phyloP scores from a whole-genome alignment of 257 asterid species.

The Przewalskia tangutica region DNA sequence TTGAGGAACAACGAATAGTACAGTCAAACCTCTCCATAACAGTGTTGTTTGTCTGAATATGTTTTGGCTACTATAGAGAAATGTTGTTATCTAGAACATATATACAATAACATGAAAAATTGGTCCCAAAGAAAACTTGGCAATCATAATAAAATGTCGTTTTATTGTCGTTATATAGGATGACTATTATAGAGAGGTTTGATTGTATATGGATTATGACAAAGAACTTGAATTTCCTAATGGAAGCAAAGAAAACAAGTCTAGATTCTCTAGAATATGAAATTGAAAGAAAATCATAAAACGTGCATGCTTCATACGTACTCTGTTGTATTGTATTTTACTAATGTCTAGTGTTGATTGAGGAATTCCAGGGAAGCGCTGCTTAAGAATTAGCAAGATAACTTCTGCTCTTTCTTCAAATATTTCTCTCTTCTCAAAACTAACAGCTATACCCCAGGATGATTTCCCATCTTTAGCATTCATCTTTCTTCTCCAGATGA shows the following conservation, averaged over 20 bases:
- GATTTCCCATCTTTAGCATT: slow-evolving; percentile 65
- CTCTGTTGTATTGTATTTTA: slow-evolving; percentile 71
- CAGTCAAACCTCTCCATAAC: no score
- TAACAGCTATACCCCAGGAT: slow-evolving; percentile 71
- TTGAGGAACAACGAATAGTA: background rate
- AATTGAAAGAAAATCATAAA: background rate
- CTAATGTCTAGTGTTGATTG: slow-evolving; percentile 78
- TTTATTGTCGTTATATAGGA: no score
- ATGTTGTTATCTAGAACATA: no score
- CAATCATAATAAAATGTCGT: no score
- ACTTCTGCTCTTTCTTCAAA: slow-evolving; percentile 83
- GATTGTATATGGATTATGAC: background rate
- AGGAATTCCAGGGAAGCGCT: slow-evolving; percentile 67
- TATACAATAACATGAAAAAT: no score
- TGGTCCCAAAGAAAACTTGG: no score
- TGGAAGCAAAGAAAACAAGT: background rate
- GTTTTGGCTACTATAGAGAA: no score
- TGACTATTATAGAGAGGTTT: no score
- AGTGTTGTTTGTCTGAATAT: no score
- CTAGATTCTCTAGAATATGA: background rate
- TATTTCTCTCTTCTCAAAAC: slow-evolving; percentile 72
- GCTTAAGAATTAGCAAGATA: slow-evolving; percentile 55
- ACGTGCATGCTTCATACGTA: slow-evolving; percentile 31
- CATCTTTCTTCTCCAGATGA: slow-evolving; percentile 85
- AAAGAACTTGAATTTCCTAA: background rate